Evolutionary conservation across 2,329 filamentous ascomycete species (phyloP), one percentile per base, ranked within the genome.

Genomic region (Didymella sp.): DNA sequence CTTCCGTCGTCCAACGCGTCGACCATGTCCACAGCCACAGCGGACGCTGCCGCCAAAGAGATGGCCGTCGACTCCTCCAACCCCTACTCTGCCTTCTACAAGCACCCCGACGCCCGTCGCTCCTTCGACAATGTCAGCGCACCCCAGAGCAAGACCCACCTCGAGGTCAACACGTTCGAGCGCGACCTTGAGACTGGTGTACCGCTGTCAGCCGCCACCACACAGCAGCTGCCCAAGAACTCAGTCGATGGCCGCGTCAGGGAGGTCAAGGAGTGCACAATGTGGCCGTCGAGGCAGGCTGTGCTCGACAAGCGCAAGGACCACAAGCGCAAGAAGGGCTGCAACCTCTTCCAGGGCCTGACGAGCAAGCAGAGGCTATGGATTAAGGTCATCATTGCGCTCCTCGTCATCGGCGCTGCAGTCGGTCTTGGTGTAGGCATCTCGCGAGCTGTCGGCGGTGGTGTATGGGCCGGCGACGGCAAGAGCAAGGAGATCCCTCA

Each of bases 201-300:
- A 59, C 77, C 70, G 12, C 71, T 76, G 35, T 71, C 71, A 11
- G 60, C 74, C 19, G 74, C 74, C 59, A 78, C 75, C 65, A 80
- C 64, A 66, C 69, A 75, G 64, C 71, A 70, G 56, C 22, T 47
- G 27, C 72, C 71, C 58, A 79, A 77, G 61, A 59, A 73, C 51
- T 74, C 70, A 24, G 72, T 81, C 59, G 78, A 80, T 59, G 76
- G 72, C 50, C 68, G 74, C 50, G 64, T 69, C 64, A 80, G 80
- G 64, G 80, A 82, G 59, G 64, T 68, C 62, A 80, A 80, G 67
- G 80, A 82, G 58, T 81, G 79, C 76, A 78, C 76, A 61, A 81
- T 82, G 79, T 82, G 80, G 80, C 80, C 80, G 7, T 78, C 79
- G 38, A 76, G 77, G 62, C 76, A 80, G 68, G 79, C 79, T 28